A percentile compares a stretch with the other conserved stretches of the same genome.
These are phyloP conservation scores for Xanthoconium purpureum DNA, from an alignment of 768 basidiomycete species.

Conservation along the genomic window DNA sequence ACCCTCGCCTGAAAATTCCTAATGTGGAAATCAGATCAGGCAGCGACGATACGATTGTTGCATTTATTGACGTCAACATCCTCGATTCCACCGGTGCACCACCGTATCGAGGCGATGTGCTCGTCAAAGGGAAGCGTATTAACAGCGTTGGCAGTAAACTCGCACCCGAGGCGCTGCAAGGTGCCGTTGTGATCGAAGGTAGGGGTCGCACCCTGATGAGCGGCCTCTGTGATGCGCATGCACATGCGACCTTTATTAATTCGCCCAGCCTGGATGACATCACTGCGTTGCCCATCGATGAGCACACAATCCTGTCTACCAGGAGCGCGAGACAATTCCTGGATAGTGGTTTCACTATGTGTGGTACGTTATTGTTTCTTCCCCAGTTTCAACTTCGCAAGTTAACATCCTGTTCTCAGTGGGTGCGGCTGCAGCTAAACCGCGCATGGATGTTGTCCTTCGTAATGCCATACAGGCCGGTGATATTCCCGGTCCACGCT, in stretches of 20 bases:
- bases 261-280: constrained; percentile 31
- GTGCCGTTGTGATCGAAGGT: constrained; percentile 27
- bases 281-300: constrained; percentile 28
- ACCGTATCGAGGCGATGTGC: constrained; percentile 35
- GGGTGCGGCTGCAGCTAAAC: constrained; percentile 36
- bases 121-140: constrained; percentile 32
- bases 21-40: constrained; percentile 23
- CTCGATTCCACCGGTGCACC: constrained; percentile 34
- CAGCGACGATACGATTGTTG: constrained; percentile 19
- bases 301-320: constrained; percentile 32
- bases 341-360: constrained; percentile 39
- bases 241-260: constrained; percentile 34
- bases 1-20: constrained; percentile 23
- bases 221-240: constrained; percentile 36
- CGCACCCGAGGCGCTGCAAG: constrained; percentile 16
- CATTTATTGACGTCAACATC: constrained; percentile 32
- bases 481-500: constrained; percentile 36
- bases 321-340: constrained; percentile 34
- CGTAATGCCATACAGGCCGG: constrained; percentile 35
- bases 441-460: constrained; percentile 32
- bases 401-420: constrained; percentile 11
- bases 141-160: constrained; percentile 27
- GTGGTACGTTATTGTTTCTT: constrained; percentile 16
- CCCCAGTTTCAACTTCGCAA: neutral
- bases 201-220: constrained; percentile 36